Conservation (phyloP, 495 filamentous ascomycete genomes). For the Neurospora cerealis region DNA sequence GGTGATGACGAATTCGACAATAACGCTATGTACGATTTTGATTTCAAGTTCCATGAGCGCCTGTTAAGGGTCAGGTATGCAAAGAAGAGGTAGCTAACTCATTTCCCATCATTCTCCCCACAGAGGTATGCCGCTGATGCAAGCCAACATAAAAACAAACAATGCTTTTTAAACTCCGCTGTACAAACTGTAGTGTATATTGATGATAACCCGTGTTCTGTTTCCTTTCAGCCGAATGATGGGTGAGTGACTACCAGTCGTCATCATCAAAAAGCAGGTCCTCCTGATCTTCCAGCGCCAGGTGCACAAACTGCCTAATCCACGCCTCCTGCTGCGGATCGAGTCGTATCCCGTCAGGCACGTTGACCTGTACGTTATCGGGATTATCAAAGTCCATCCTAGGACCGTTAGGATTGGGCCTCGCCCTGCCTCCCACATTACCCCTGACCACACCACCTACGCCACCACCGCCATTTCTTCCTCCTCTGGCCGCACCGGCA, state of each 20-base stretch:
- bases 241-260: slow-evolving; percentile 10
- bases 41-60: not conserved
- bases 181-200: not conserved
- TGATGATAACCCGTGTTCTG: not conserved
- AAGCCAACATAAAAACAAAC: not conserved
- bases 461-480: not conserved
- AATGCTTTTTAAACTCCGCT: not conserved
- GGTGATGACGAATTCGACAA: not conserved
- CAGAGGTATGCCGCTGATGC: not conserved
- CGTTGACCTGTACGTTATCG: not conserved
- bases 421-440: slow-evolving; percentile 1
- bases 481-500: not conserved
- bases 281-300: slow-evolving; percentile 44
- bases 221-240: slow-evolving; percentile 7
- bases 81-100: not conserved
- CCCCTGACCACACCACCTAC: not conserved
- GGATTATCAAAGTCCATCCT: not conserved
- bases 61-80: not conserved
- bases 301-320: slow-evolving; percentile 43
- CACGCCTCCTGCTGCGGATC: slow-evolving; percentile 35
- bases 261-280: slow-evolving; percentile 31
- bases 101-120: not conserved
- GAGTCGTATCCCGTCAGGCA: slow-evolving; percentile 6
- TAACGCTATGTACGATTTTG: not conserved
- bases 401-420: not conserved